These are phyloP conservation scores for Rhodotorula sp. DNA, from an alignment of 1,284 basidiomycete genomes.

Conservation along the genomic window DNA sequence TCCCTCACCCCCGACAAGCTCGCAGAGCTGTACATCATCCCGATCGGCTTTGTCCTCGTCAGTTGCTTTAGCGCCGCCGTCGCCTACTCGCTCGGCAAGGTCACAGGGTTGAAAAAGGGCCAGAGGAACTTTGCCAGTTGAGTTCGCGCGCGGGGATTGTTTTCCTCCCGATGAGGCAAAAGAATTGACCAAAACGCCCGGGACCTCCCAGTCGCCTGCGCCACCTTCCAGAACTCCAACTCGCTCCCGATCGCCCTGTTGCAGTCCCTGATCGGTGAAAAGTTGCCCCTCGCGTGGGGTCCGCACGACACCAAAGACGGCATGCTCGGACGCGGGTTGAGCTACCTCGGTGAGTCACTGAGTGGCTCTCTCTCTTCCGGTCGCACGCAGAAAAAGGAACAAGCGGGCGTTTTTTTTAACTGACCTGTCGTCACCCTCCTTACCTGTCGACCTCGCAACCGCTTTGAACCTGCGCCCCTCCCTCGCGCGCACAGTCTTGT, in stretches of 20 bases:
- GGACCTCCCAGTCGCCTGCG: conserved; percentile 1
- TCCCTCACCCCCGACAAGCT: conserved; percentile 51
- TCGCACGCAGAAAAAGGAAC: background rate
- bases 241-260: conserved; percentile 44
- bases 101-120: conserved; percentile 47
- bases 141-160: no score
- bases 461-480: no score
- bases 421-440: background rate
- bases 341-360: conserved; percentile 23
- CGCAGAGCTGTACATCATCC: conserved; percentile 49
- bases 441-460: no score
- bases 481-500: conserved; percentile 46
- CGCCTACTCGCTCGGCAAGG: conserved; percentile 46
- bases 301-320: conserved; percentile 43
- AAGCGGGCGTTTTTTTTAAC: background rate
- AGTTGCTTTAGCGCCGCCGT: conserved; percentile 48
- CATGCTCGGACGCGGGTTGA: conserved; percentile 44
- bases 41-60: conserved; percentile 52
- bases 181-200: no score
- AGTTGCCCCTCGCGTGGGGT: conserved; percentile 45
- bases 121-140: conserved; percentile 52
- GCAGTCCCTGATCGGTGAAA: conserved; percentile 51
- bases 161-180: no score
- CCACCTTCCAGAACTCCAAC: conserved; percentile 10
- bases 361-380: background rate